Base-by-base conservation (phyloP, 2,329 filamentous ascomycete genomes). In the Trichoderma citrinoviride region DNA sequence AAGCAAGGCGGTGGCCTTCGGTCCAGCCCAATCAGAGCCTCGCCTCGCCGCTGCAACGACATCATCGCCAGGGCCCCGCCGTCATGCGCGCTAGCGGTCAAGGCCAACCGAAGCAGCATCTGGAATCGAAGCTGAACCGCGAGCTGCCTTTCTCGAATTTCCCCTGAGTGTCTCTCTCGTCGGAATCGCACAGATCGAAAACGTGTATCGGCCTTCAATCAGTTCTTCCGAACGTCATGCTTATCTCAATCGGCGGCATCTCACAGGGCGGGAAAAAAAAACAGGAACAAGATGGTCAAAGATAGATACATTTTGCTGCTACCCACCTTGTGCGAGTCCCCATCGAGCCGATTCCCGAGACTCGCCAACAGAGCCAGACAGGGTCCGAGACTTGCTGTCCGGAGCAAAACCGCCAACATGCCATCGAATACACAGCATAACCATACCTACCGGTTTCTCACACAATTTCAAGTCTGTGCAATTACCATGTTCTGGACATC, bases 271-370 rank as follows among this genome's bases (percentile, higher is more conserved):
- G n/a, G n/a, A n/a, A n/a, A n/a, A n/a, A n/a, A n/a, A n/a, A n/a
- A n/a, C n/a, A n/a, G n/a, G n/a, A n/a, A n/a, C n/a, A n/a, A n/a
- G n/a, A n/a, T n/a, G n/a, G n/a, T n/a, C n/a, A n/a, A n/a, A n/a
- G n/a, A n/a, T n/a, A n/a, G n/a, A n/a, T n/a, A n/a, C n/a, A n/a
- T n/a, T n/a, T n/a, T n/a, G n/a, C n/a, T n/a, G n/a, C n/a, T n/a
- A n/a, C n/a, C n/a, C n/a, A n/a, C n/a, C 44, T 40, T 60, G 44
- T 37, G 12, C 33, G 33, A 37, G 10, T 37, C 14, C n/a, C n/a
- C 27, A 37, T 14, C 15, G 37, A 60, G 56, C 44, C 56, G 56
- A 49, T 49, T 49, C 27, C 56, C 56, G 56, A 60, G 56, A 60
- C 56, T 49, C 12, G 23, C 56, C 49, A 33, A 29, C n/a, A 10